Evolutionary conservation across 2,329 filamentous ascomycete species (phyloP), one percentile per base, ranked within the genome.

Genomic region (Xylaria sp.): DNA sequence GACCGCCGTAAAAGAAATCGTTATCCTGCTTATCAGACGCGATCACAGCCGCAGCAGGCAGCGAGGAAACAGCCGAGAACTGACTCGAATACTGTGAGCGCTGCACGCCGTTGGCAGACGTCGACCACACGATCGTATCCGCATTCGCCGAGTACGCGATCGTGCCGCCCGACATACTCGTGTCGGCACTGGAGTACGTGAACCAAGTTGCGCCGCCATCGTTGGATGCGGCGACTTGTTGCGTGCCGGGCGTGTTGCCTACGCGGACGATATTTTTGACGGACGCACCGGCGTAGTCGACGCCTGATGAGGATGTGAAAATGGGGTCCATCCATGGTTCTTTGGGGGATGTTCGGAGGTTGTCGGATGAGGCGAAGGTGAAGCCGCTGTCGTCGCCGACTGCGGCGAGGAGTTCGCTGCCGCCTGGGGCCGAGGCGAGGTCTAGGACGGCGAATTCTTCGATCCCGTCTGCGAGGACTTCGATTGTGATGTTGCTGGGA

Each of bases 11-110:
- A 66, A 84, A 84, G 56, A 78, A 74, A 9, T 76, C 76, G 53
- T 78, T 79, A 51, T 80, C 76, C 54, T 76, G 74, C 71, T 82
- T 83, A 68, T 85, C 83, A 7, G 80, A 77, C 4, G 80, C 82
- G 54, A 85, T 78, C 4, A 77, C 72, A 0, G 81, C 77, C 7
- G 73, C 73, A 0, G 75, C 72, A 1, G 80, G 76, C 0, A 83
- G 69, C 47, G 74, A 73, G 0, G 76, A 74, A 0, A 83, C 76
- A 0, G 76, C 66, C 2, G 73, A 69, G 65, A 84, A 83, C 3
- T 72, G 69, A 10, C 68, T 70, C 60, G 77, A 69, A 59, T 75
- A 68, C 52, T 75, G 70, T 1, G 78, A 79, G 52, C 75, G 73
- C 54, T 78, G 69, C 4, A 81, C 77, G 10, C 78, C 74, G 39